Percentiles rank a stretch among this genome's conserved stretches.
phyloP scores from a whole-genome alignment of 2,329 filamentous ascomycete genomes.

The Fusarium drepaniforme region DNA sequence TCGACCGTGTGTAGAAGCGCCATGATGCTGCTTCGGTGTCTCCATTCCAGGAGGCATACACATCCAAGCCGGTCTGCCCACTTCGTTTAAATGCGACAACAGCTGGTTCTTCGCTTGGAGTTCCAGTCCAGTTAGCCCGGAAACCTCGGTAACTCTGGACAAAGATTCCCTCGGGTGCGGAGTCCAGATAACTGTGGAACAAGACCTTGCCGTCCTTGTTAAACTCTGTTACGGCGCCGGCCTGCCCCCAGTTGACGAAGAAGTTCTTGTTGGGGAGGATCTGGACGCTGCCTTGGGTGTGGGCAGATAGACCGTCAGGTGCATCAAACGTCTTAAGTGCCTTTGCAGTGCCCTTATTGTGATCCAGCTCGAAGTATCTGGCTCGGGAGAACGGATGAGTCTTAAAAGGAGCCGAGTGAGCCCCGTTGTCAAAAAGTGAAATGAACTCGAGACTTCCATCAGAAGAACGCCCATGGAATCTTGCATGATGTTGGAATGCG shows the following conservation, averaged over 20 bases:
- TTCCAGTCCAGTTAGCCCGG: slow-evolving; percentile 65
- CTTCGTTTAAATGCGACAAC: slow-evolving; percentile 30
- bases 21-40: slow-evolving; percentile 4
- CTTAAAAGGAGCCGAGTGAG: background rate
- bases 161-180: slow-evolving; percentile 34
- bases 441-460: slow-evolving; percentile 60
- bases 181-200: slow-evolving; percentile 64
- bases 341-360: slow-evolving; percentile 56
- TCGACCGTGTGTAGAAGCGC: background rate
- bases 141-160: slow-evolving; percentile 67
- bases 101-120: slow-evolving; percentile 49
- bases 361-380: slow-evolving; percentile 60
- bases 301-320: slow-evolving; percentile 61
- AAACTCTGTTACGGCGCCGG: slow-evolving; percentile 62
- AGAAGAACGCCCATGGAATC: slow-evolving; percentile 49
- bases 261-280: slow-evolving; percentile 65
- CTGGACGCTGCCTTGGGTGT: slow-evolving; percentile 64
- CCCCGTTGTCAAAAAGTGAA: slow-evolving; percentile 66
- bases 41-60: slow-evolving; percentile 8
- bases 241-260: slow-evolving; percentile 69
- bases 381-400: slow-evolving; percentile 47
- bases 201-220: slow-evolving; percentile 59
- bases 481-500: slow-evolving; percentile 65
- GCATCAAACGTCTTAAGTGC: slow-evolving; percentile 61
- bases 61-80: background rate